Evolutionary conservation across 2,329 filamentous ascomycete genomes (phyloP).

Genomic region (Ceratocystis alfenasii): DNA sequence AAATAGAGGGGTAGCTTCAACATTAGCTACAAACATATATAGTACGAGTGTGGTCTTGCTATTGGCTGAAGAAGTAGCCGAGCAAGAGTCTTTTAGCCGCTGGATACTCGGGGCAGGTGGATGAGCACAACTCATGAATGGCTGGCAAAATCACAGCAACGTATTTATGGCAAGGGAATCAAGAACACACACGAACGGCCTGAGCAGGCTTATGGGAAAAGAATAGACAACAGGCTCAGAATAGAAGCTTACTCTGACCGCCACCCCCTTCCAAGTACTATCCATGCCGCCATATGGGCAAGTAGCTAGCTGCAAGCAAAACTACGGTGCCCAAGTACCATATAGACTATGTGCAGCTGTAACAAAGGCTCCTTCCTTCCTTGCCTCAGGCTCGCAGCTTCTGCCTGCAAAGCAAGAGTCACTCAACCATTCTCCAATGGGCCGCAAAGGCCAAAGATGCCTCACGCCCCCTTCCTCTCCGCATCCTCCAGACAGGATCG

Average conservation of each 20-base stretch:
- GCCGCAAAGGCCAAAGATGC: background rate
- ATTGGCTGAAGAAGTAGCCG: constrained; percentile 6
- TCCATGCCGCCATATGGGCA: background rate
- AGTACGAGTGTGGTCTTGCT: background rate
- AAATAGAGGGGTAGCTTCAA: constrained; percentile 4
- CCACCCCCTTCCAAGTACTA: background rate
- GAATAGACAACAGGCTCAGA: background rate
- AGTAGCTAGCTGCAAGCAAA: background rate
- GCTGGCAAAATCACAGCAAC: background rate
- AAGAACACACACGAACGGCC: background rate
- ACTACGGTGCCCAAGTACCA: background rate
- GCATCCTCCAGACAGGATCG: background rate
- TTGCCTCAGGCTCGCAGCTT: background rate
- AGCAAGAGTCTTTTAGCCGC: background rate
- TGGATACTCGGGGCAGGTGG: background rate
- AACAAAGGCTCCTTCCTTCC: background rate
- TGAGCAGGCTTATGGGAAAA: background rate
- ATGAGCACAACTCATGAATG: background rate
- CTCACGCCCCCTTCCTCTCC: background rate
- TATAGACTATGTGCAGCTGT: background rate
- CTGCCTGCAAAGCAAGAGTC: background rate
- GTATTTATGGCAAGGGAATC: background rate
- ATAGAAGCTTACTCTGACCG: background rate
- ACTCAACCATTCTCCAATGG: background rate
- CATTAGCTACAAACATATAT: background rate